Conservation (phyloP, 148 eudicot genomes). For the Amaranthus cruentus region DNA sequence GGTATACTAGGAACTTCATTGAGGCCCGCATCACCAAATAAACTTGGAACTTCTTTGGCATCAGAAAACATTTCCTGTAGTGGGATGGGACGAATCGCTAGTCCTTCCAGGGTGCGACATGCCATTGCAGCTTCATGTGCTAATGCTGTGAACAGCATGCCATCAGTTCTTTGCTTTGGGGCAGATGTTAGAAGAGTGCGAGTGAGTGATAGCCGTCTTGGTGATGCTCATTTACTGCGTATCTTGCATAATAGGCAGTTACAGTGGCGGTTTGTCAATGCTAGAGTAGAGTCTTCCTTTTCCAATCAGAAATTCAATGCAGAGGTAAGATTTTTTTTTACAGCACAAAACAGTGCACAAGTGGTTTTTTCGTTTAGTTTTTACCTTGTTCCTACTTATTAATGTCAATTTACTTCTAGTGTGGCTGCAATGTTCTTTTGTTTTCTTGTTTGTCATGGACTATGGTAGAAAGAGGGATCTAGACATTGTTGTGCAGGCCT, state of each 20-base stretch:
- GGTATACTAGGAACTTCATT: constrained; percentile 5
- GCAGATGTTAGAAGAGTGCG: constrained; percentile 56
- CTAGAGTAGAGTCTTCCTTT: constrained; percentile 54
- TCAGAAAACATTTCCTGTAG: constrained; percentile 34
- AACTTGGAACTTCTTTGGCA: constrained; percentile 11
- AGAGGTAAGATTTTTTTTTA: constrained; percentile 44
- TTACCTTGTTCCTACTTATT: neutral
- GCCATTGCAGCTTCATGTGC: constrained; percentile 22
- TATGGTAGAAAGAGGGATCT: too few relatives aligned
- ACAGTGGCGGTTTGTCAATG: constrained; percentile 88
- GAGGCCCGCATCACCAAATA: constrained; percentile 45
- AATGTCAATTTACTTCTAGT: too few relatives aligned
- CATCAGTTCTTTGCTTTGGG: constrained; percentile 55
- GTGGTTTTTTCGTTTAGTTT: neutral
- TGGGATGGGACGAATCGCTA: constrained; percentile 37
- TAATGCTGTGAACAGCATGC: constrained; percentile 25
- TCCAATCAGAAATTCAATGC: constrained; percentile 36
- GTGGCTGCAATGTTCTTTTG: too few relatives aligned
- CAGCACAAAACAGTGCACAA: neutral
- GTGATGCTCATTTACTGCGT: constrained; percentile 62
- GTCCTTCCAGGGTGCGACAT: constrained; percentile 52
- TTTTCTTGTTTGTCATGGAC: too few relatives aligned
- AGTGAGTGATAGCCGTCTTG: constrained; percentile 55
- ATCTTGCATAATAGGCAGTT: constrained; percentile 59
- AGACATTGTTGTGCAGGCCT: too few relatives aligned